Conservation (phyloP, 2,329 filamentous ascomycete genomes). For the Hymenoscyphus salicellus region DNA sequence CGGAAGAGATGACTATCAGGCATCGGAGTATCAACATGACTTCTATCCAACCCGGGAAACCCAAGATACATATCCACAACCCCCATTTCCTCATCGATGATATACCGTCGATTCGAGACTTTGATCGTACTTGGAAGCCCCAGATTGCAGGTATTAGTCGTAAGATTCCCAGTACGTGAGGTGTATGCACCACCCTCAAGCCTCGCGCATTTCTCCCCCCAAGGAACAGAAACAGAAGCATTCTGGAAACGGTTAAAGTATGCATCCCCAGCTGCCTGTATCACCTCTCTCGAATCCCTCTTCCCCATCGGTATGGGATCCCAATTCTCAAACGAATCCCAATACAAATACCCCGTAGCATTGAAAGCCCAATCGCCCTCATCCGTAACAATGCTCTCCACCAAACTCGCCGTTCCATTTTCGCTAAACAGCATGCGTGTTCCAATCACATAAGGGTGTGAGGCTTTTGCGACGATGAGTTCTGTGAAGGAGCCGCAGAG, state of each 20-base stretch:
- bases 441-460: constrained; percentile 19
- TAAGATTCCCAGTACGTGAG: neutral
- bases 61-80: constrained; percentile 20
- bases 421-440: constrained; percentile 18
- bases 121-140: constrained; percentile 6
- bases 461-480: constrained; percentile 13
- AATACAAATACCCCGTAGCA: constrained; percentile 16
- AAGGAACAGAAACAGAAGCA: constrained; percentile 12
- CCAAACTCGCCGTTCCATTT: constrained; percentile 8
- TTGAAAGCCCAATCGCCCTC: constrained; percentile 24
- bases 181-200: constrained; percentile 23
- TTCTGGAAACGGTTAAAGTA: constrained; percentile 20
- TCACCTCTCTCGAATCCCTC: constrained; percentile 15
- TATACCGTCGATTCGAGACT: constrained; percentile 17
- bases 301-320: constrained; percentile 12
- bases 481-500: constrained; percentile 19
- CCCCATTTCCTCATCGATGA: constrained; percentile 22
- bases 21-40: constrained; percentile 10
- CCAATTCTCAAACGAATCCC: constrained; percentile 15
- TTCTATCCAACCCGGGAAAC: constrained; percentile 13
- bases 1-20: constrained; percentile 21
- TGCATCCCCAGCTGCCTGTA: constrained; percentile 19
- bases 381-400: constrained; percentile 16
- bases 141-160: constrained; percentile 16
- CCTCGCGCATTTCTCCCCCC: constrained; percentile 13